Conservation (phyloP, 2,329 filamentous ascomycete genomes). For the Periconia digitata region DNA sequence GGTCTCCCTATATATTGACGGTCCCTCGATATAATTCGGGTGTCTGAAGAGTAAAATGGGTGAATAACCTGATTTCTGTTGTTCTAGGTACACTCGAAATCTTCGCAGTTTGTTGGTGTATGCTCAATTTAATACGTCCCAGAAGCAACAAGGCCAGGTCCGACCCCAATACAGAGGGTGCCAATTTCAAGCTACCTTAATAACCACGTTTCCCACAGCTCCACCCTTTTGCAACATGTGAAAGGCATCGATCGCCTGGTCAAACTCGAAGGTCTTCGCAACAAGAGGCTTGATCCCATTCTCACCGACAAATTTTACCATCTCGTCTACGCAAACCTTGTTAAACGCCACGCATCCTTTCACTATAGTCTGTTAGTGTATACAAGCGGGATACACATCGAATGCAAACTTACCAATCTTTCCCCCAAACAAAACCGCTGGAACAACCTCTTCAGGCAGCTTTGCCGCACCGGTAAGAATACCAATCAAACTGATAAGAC, state of each 20-base stretch:
- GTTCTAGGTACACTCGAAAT: no score
- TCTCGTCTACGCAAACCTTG: slow-evolving; percentile 18
- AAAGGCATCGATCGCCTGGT: slow-evolving; percentile 19
- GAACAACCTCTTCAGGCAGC: slow-evolving; percentile 12
- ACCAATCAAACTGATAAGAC: slow-evolving; percentile 51
- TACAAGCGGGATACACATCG: no score
- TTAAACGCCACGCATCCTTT: slow-evolving; percentile 22
- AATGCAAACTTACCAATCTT: slow-evolving; percentile 16
- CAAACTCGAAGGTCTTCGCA: slow-evolving; percentile 18
- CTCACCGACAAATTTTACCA: slow-evolving; percentile 20
- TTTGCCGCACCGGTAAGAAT: slow-evolving; percentile 31
- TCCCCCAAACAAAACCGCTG: slow-evolving; percentile 16
- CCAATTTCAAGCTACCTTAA: slow-evolving; percentile 4
- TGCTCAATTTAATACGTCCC: no score
- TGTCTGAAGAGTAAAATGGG: no score
- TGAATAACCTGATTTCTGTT: no score
- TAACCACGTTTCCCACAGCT: slow-evolving; percentile 25
- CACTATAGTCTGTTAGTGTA: slow-evolving; percentile 13
- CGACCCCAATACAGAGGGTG: no score
- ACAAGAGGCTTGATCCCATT: slow-evolving; percentile 23
- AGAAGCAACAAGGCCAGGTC: no score
- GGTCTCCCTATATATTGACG: no score
- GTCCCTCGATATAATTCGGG: no score
- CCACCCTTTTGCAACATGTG: slow-evolving; percentile 17
- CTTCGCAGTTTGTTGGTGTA: no score